Evolutionary conservation across 345 rosid species (phyloP).

Genomic region (Mercurialis annua): DNA sequence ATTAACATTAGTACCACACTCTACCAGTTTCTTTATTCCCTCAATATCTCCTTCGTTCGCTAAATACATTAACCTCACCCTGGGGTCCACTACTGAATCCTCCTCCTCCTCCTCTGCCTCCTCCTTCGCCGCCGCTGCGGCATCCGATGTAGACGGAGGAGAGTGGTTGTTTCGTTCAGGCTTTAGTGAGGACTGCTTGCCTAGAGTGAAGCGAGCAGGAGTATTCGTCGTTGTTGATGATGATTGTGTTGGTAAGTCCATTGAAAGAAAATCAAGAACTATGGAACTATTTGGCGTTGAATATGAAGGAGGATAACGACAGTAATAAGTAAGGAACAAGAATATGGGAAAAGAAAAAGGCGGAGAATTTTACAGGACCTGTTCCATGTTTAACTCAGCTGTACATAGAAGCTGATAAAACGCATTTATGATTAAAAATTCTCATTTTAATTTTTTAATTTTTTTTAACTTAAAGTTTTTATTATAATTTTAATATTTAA

Average conservation of each 20-base stretch:
- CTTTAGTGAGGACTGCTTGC: constrained; percentile 58
- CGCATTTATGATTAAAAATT: no score
- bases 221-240: neutral
- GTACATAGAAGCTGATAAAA: no score
- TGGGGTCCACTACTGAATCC: constrained; percentile 37
- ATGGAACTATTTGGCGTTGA: no score
- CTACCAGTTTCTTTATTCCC: constrained; percentile 52
- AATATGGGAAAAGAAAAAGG: no score
- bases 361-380: no score
- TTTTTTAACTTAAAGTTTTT: no score
- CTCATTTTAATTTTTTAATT: no score
- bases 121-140: neutral
- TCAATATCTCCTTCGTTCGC: constrained; percentile 75
- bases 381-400: no score
- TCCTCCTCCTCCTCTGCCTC: constrained; percentile 12
- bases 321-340: no score
- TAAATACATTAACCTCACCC: constrained; percentile 66
- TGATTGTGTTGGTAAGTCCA: constrained; percentile 30
- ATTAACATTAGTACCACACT: constrained; percentile 63
- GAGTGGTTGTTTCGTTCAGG: constrained; percentile 36
- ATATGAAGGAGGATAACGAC: no score
- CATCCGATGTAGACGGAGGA: neutral
- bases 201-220: constrained; percentile 51
- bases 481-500: no score
- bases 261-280: neutral